A percentile compares a stretch with the other conserved stretches of the same genome.
Evolutionary conservation across 1,284 basidiomycete genomes (phyloP).

Genomic region (Sphaerobolus stellatus): DNA sequence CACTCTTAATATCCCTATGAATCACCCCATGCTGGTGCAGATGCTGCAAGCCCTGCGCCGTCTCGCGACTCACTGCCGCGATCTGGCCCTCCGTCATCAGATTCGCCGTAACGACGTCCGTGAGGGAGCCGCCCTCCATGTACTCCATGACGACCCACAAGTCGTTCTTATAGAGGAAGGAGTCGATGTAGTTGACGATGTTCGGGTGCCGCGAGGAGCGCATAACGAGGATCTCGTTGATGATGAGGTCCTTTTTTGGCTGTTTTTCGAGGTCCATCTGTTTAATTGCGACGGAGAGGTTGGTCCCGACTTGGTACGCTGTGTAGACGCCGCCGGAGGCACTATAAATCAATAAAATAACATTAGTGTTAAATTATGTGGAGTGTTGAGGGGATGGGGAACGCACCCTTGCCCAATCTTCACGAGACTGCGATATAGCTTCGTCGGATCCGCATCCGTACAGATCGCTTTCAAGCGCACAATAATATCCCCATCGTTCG

Average conservation of each 20-base stretch:
- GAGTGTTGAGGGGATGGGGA: background rate
- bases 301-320: slow-evolving; percentile 93
- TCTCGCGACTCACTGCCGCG: slow-evolving; percentile 89
- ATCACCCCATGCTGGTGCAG: slow-evolving; percentile 94
- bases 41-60: slow-evolving; percentile 88
- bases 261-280: slow-evolving; percentile 99
- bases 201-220: slow-evolving; percentile 93
- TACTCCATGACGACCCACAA: slow-evolving; percentile 99
- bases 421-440: slow-evolving; percentile 86
- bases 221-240: slow-evolving; percentile 99
- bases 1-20: slow-evolving; percentile 97
- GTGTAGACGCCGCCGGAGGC: slow-evolving; percentile 98
- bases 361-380: slow-evolving; percentile 14
- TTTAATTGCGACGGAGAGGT: slow-evolving; percentile 95
- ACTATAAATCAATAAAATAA: slow-evolving; percentile 38
- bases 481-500: slow-evolving; percentile 86
- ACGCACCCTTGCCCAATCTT: slow-evolving; percentile 97
- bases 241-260: slow-evolving; percentile 99
- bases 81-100: slow-evolving; percentile 96
- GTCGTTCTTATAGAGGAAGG: slow-evolving; percentile 96
- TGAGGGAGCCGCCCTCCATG: slow-evolving; percentile 94
- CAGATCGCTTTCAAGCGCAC: slow-evolving; percentile 91
- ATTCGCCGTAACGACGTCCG: slow-evolving; percentile 96
- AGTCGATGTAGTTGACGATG: slow-evolving; percentile 99
- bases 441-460: slow-evolving; percentile 95